These are phyloP conservation scores for Cadophora malorum DNA, from an alignment of 2,329 filamentous ascomycete genomes.

Conservation along the genomic window DNA sequence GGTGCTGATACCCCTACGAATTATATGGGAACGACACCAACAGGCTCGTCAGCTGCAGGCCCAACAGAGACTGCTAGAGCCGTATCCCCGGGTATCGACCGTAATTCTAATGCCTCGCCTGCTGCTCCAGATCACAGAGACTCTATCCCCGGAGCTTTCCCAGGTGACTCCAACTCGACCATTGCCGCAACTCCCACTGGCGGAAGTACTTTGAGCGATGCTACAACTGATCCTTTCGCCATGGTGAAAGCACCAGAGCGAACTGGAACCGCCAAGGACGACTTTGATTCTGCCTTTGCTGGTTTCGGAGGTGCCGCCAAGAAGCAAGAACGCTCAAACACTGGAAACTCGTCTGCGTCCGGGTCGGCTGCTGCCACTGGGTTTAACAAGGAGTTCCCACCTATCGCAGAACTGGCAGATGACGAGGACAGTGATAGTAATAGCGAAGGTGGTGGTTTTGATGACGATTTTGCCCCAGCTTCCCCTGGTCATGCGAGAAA, in stretches of 20 bases:
- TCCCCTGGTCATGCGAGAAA: conserved; percentile 43
- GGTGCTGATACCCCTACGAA: conserved; percentile 49
- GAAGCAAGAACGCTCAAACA: conserved; percentile 57
- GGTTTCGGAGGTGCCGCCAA: conserved; percentile 64
- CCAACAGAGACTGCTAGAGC: conserved; percentile 38
- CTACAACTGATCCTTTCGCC: conserved; percentile 59
- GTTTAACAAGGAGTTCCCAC: conserved; percentile 85
- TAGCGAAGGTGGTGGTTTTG: conserved; percentile 83
- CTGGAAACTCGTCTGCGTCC: conserved; percentile 45
- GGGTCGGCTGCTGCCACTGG: conserved; percentile 54
- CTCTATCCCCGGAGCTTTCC: conserved; percentile 59
- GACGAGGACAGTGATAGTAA: conserved; percentile 86
- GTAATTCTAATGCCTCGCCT: conserved; percentile 42
- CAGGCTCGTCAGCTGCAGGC: conserved; percentile 42
- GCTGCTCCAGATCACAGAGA: conserved; percentile 45
- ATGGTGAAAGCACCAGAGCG: conserved; percentile 57
- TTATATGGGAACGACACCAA: conserved; percentile 43
- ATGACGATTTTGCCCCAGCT: conserved; percentile 85
- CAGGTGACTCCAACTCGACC: conserved; percentile 53
- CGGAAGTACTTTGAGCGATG: conserved; percentile 54
- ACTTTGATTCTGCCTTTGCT: conserved; percentile 86
- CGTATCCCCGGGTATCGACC: conserved; percentile 42
- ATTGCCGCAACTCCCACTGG: conserved; percentile 56
- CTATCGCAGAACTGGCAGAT: conserved; percentile 83
- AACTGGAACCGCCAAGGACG: conserved; percentile 66